A percentile compares a stretch with the other conserved stretches of the same genome.
phyloP scores from a whole-genome alignment of 805 yeast genomes.

The Starmerella davenportii region DNA sequence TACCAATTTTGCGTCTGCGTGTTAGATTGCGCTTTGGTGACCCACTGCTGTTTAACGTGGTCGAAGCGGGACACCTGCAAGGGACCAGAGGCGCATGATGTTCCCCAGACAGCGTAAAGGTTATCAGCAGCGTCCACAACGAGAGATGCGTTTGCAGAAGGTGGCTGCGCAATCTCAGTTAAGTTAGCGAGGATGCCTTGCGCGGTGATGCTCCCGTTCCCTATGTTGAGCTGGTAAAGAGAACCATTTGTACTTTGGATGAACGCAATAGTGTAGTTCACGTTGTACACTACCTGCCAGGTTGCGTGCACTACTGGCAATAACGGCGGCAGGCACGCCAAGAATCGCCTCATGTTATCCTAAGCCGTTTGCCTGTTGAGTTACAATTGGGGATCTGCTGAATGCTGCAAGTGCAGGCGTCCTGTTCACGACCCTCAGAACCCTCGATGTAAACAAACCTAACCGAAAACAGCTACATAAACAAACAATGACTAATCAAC shows the following conservation, averaged over 20 bases:
- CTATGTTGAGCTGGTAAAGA: conserved; percentile 10
- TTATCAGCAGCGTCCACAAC: conserved; percentile 16
- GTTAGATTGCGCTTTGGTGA: conserved; percentile 11
- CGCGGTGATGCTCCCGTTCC: background rate
- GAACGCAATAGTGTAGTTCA: conserved; percentile 14
- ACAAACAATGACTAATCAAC: too few relatives aligned
- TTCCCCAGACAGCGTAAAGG: conserved; percentile 19
- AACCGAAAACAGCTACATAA: too few relatives aligned
- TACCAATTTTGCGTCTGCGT: conserved; percentile 12
- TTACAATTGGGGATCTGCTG: background rate
- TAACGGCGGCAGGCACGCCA: background rate
- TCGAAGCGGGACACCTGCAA: conserved; percentile 16
- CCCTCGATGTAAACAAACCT: too few relatives aligned
- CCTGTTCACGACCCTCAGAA: too few relatives aligned
- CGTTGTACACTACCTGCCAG: conserved; percentile 15
- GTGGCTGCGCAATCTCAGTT: conserved; percentile 15
- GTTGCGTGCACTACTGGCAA: conserved; percentile 4
- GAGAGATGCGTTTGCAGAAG: conserved; percentile 18
- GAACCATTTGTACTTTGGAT: conserved; percentile 14
- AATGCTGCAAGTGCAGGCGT: background rate
- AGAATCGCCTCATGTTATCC: background rate
- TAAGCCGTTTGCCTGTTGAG: background rate
- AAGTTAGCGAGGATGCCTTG: conserved; percentile 7
- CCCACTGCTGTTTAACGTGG: conserved; percentile 14
- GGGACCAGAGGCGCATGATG: conserved; percentile 15